A percentile compares a stretch with the other conserved stretches of the same genome.
Conservation (phyloP, 2,329 filamentous ascomycete genomes). For the Lasiodiplodia hormozganensis region DNA sequence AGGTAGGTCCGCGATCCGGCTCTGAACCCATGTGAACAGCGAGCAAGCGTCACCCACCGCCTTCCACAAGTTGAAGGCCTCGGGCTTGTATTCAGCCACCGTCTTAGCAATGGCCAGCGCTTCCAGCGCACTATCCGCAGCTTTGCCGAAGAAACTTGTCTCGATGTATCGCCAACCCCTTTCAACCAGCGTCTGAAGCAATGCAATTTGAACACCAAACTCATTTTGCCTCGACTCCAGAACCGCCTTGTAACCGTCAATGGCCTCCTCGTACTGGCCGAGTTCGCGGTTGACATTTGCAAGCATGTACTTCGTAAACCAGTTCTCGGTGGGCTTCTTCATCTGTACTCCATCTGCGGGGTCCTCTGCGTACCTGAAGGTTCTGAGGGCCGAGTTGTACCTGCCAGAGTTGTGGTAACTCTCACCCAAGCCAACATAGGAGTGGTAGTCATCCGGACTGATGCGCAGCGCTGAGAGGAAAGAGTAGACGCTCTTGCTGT, state of each 20-base stretch:
- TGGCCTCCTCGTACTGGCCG: constrained; percentile 86
- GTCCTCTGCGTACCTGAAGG: constrained; percentile 83
- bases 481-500: constrained; percentile 84
- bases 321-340: constrained; percentile 71
- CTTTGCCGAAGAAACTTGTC: constrained; percentile 85
- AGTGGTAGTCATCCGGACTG: constrained; percentile 86
- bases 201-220: constrained; percentile 83
- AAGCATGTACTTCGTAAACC: constrained; percentile 97
- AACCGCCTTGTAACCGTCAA: constrained; percentile 77
- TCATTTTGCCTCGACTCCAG: constrained; percentile 72
- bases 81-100: constrained; percentile 66
- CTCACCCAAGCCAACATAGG: constrained; percentile 95
- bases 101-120: constrained; percentile 71
- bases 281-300: constrained; percentile 93
- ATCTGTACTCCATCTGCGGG: constrained; percentile 68
- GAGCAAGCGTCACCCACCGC: constrained; percentile 86
- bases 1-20: constrained; percentile 69
- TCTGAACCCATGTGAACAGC: constrained; percentile 80
- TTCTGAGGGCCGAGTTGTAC: constrained; percentile 91
- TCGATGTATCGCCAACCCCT: constrained; percentile 78
- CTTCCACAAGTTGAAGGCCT: constrained; percentile 96
- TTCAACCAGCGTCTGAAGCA: constrained; percentile 88
- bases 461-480: constrained; percentile 90
- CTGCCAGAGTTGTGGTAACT: constrained; percentile 94
- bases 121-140: constrained; percentile 72